Conservation (phyloP, 495 filamentous ascomycete genomes). For the Penicillium canescens region DNA sequence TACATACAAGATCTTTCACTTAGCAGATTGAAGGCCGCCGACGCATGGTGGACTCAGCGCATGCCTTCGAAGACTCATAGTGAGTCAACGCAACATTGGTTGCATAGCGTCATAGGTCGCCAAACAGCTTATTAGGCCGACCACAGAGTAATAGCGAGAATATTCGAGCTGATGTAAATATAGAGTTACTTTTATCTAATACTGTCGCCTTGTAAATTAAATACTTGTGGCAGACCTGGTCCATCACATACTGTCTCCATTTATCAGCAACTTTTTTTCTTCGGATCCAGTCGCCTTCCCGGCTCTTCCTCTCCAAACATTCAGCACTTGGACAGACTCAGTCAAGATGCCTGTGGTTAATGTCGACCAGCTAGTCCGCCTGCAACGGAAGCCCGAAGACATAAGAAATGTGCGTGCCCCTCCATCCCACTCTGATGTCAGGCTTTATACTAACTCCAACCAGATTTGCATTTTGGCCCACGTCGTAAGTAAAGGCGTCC, state of each 20-base stretch:
- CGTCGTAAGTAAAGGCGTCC: slow-evolving; percentile 64
- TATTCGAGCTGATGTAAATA: neutral
- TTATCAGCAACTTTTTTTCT: slow-evolving; percentile 30
- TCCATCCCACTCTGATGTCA: slow-evolving; percentile 32
- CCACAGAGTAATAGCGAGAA: neutral
- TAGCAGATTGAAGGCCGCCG: neutral
- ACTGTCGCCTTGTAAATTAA: no score
- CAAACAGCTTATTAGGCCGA: neutral
- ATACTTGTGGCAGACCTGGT: neutral
- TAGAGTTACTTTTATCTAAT: no score
- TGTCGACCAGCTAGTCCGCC: slow-evolving; percentile 79
- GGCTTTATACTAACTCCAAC: slow-evolving; percentile 30
- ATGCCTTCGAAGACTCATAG: slow-evolving; percentile 15
- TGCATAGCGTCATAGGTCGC: slow-evolving; percentile 6
- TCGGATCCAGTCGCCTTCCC: slow-evolving; percentile 15
- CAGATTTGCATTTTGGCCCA: slow-evolving; percentile 98
- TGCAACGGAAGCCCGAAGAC: slow-evolving; percentile 81
- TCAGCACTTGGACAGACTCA: slow-evolving; percentile 13
- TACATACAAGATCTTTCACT: neutral
- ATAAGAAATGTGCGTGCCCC: slow-evolving; percentile 77
- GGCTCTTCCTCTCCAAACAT: slow-evolving; percentile 11
- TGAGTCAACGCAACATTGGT: slow-evolving; percentile 18
- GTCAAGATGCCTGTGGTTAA: slow-evolving; percentile 82
- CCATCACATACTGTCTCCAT: slow-evolving; percentile 6
- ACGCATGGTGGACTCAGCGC: neutral